A percentile compares a stretch with the other conserved stretches of the same genome.
Conservation (phyloP, 768 basidiomycete genomes). For the Pilatotrama ljubarskyi region DNA sequence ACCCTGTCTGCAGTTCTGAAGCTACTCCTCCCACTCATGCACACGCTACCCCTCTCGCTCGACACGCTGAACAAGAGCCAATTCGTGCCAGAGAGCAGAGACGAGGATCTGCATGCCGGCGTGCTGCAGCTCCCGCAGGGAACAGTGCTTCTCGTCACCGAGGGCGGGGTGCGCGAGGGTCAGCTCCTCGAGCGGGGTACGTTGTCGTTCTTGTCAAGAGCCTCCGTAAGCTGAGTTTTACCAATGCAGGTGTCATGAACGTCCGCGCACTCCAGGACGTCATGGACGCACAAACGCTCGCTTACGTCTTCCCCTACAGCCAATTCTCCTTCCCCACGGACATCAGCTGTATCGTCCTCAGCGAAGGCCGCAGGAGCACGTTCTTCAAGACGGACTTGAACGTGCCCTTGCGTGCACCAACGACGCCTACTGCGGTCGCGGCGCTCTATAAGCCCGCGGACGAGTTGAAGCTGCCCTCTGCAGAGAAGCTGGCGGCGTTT, state of each 20-base stretch:
- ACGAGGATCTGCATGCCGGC: constrained; percentile 74
- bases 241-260: constrained; percentile 59
- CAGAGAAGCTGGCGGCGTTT: constrained; percentile 53
- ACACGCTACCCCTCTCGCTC: constrained; percentile 61
- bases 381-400: constrained; percentile 71
- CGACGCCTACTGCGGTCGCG: constrained; percentile 19
- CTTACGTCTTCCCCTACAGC: constrained; percentile 78
- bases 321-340: constrained; percentile 73
- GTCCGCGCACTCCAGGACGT: constrained; percentile 62
- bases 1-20: constrained; percentile 55
- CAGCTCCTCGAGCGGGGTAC: constrained; percentile 53
- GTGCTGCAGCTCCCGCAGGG: constrained; percentile 70
- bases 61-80: constrained; percentile 54
- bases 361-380: constrained; percentile 65
- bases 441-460: constrained; percentile 52
- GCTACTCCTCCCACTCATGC: constrained; percentile 57
- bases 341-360: constrained; percentile 60
- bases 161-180: constrained; percentile 69
- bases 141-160: constrained; percentile 60
- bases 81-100: constrained; percentile 67
- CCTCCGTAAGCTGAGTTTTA: neutral
- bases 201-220: neutral
- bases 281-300: constrained; percentile 63
- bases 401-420: constrained; percentile 45
- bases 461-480: constrained; percentile 45